Evolutionary conservation across 441 rosid genomes (phyloP), one percentile per base, ranked within the genome.

Genomic region (Erodium trifolium): DNA sequence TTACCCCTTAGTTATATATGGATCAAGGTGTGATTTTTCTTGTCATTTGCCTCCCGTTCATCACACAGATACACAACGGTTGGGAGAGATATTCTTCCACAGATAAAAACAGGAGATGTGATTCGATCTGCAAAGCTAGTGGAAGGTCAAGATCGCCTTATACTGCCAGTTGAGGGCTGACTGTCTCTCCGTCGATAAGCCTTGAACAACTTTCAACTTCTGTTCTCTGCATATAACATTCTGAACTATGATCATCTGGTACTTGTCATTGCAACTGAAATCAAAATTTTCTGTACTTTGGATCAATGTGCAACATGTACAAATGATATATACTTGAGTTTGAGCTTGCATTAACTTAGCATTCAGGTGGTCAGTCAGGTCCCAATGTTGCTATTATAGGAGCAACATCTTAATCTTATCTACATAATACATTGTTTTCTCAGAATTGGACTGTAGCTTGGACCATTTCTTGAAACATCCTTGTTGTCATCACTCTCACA

Each of bases 21-120:
- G 16, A 23, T 17, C 14, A 31, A 41, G 29, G 9, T 12, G 12
- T 69, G 5, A 18, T 1, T 67, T 27, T 73, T 6, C 31, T 37
- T 71, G 72, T 12, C n/a, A 4, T 5, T 45, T 13, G 16, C 27
- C 3, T 73, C 27, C 0, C 29, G 4, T 80, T 60, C 13, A 29
- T 9, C 49, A 10, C 43, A 66, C 82, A 91, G 97, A 62, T 93
- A 91, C 70, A 79, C 88, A 43, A 88, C 93, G n/a, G 62, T 76
- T n/a, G 95, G 97, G 53, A 83, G 82, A 83, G 93, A 89, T 3
- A 70, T 88, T 73, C 87, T 93, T 73, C 81, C 87, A 12, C 93
- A 93, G 88, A 86, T 91, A 73, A 89, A 84, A 82, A 85, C 89
- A 0, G 95, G 95, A 69, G 96, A 91, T 74, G 59, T 88, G 65